These are phyloP conservation scores for Xanthoparmelia taractica DNA, from an alignment of 495 filamentous ascomycete species.

Conservation along the genomic window DNA sequence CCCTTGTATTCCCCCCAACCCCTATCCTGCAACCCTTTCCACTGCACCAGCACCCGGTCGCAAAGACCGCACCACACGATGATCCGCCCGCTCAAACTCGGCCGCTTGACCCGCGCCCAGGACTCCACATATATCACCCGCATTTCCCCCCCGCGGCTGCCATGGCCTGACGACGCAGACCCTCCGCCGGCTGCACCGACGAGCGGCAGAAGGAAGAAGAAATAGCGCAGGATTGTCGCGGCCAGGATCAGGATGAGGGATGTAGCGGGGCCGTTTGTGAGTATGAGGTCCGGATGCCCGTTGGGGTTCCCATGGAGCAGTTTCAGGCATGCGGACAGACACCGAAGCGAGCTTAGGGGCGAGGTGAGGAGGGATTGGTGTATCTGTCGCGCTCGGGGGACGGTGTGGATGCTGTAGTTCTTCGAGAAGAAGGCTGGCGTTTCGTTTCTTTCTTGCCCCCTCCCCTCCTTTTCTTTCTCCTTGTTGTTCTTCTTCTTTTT, in stretches of 20 bases:
- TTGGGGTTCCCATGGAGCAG: slow-evolving; percentile 35
- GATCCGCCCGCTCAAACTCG: slow-evolving; percentile 76
- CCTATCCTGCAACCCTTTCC: slow-evolving; percentile 48
- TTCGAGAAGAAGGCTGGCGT: slow-evolving; percentile 32
- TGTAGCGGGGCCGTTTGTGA: slow-evolving; percentile 86
- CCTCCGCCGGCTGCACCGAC: not conserved
- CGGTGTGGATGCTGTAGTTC: slow-evolving; percentile 48
- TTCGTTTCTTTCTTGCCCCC: not conserved
- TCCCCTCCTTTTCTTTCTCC: slow-evolving; percentile 26
- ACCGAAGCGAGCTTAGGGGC: slow-evolving; percentile 50
- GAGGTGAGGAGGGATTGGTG: slow-evolving; percentile 70
- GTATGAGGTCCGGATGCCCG: slow-evolving; percentile 59
- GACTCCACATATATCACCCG: slow-evolving; percentile 80
- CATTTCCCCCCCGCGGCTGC: slow-evolving; percentile 40
- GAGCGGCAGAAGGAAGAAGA: slow-evolving; percentile 30
- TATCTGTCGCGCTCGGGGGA: slow-evolving; percentile 65
- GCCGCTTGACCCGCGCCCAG: slow-evolving; percentile 70
- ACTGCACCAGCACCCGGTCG: slow-evolving; percentile 70
- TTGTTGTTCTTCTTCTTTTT: slow-evolving; percentile 11
- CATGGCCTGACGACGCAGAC: not conserved
- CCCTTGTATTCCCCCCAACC: slow-evolving; percentile 23
- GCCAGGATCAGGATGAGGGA: slow-evolving; percentile 71
- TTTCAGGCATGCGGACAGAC: slow-evolving; percentile 42
- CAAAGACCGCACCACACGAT: slow-evolving; percentile 49
- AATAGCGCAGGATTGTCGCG: slow-evolving; percentile 58